Conservation (phyloP, 192 early-diverging fungal genomes). For the Dissophora ornata region DNA sequence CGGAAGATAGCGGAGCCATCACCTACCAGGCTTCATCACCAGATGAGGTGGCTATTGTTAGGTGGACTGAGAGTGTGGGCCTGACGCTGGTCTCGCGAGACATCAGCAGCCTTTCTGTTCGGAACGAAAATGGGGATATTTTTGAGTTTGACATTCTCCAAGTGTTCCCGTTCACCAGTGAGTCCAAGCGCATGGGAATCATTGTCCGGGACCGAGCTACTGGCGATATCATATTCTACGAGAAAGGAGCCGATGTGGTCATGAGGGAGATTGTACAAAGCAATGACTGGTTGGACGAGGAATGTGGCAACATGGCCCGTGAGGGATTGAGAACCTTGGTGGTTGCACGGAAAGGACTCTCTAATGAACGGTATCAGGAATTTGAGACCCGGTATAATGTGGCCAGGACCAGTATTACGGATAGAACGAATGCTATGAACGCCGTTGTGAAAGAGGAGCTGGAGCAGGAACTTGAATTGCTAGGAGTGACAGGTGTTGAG, state of each 20-base stretch:
- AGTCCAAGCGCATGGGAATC: conserved; percentile 98
- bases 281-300: conserved; percentile 98
- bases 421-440: conserved; percentile 77
- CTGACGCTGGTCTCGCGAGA: conserved; percentile 84
- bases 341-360: conserved; percentile 84
- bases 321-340: conserved; percentile 96
- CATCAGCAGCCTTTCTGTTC: conserved; percentile 72
- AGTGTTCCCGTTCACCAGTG: conserved; percentile 99
- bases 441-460: conserved; percentile 72
- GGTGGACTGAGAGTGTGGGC: conserved; percentile 91
- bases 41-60: conserved; percentile 95
- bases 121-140: conserved; percentile 62
- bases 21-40: conserved; percentile 96
- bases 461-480: conserved; percentile 88
- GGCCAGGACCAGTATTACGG: conserved; percentile 77
- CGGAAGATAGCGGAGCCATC: conserved; percentile 68
- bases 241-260: conserved; percentile 95
- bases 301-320: conserved; percentile 96
- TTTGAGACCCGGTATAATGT: conserved; percentile 73
- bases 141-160: conserved; percentile 85
- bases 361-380: conserved; percentile 74
- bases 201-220: conserved; percentile 76
- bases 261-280: conserved; percentile 90
- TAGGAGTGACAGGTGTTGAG: conserved; percentile 96
- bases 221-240: conserved; percentile 87